Evolutionary conservation across 768 basidiomycete species (phyloP).

Genomic region (Austroboletus festivus): DNA sequence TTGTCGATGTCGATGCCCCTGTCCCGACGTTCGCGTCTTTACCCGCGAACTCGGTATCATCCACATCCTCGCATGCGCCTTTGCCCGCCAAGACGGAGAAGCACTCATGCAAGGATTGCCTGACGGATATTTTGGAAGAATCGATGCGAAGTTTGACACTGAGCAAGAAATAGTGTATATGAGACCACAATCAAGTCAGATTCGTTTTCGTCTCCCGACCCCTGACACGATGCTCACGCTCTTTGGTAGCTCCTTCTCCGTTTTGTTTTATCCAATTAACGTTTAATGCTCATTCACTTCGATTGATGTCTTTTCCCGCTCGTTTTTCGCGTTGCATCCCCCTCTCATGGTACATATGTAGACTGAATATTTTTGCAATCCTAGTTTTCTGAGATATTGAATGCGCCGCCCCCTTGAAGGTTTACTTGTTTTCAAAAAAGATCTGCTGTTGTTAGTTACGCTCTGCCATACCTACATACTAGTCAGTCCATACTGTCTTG

Average conservation of each 20-base stretch:
- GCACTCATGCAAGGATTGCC: conserved; percentile 19
- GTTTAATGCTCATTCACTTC: neutral
- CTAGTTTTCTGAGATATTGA: conserved; percentile 3
- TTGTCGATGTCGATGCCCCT: conserved; percentile 68
- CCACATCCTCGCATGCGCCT: neutral
- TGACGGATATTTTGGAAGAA: conserved; percentile 56
- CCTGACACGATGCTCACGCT: neutral
- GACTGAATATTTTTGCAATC: conserved; percentile 12
- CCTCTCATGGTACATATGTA: neutral
- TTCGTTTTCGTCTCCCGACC: neutral
- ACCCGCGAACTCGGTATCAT: neutral
- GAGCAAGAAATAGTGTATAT: conserved; percentile 42
- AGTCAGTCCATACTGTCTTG: conserved; percentile 7
- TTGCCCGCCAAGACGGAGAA: conserved; percentile 17
- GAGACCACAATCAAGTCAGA: neutral
- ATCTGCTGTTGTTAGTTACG: conserved; percentile 12
- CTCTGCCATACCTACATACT: conserved; percentile 10
- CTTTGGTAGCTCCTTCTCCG: neutral
- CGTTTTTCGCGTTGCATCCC: conserved; percentile 2
- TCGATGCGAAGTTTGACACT: conserved; percentile 66
- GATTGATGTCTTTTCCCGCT: conserved; percentile 16
- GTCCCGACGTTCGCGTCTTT: neutral
- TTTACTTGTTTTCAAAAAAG: too few relatives aligned
- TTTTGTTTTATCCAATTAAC: conserved; percentile 14
- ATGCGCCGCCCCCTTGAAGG: too few relatives aligned